Conservation (phyloP, 768 basidiomycete genomes). For the Boletus sp. region DNA sequence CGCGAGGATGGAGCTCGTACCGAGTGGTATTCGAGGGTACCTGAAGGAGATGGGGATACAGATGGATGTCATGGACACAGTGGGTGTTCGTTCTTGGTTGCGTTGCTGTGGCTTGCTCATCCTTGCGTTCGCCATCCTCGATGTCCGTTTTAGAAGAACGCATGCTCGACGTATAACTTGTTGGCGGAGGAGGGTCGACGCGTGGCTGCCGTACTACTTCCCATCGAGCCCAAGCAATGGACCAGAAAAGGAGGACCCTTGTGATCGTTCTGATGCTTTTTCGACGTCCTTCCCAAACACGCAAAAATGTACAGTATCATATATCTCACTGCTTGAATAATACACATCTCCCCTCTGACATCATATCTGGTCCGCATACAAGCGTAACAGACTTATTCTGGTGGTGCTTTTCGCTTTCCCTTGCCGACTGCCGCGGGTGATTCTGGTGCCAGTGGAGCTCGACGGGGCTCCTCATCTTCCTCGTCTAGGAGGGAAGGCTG, state of each 20-base stretch:
- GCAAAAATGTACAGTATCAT: constrained; percentile 16
- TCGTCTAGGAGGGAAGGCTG: constrained; percentile 60
- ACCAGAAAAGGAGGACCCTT: constrained; percentile 21
- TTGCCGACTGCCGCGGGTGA: constrained; percentile 32
- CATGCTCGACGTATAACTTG: constrained; percentile 93
- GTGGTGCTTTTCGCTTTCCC: constrained; percentile 61
- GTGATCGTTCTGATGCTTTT: background rate
- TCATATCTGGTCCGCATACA: background rate
- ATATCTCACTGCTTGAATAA: constrained; percentile 6
- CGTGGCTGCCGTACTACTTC: constrained; percentile 88
- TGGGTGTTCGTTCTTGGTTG: constrained; percentile 33
- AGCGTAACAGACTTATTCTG: constrained; percentile 17
- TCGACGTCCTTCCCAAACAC: background rate
- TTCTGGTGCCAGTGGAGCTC: constrained; percentile 30
- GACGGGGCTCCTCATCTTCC: constrained; percentile 46
- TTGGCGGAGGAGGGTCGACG: constrained; percentile 90
- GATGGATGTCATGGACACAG: constrained; percentile 83
- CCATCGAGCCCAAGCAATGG: constrained; percentile 57
- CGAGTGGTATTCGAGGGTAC: constrained; percentile 60
- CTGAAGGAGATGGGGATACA: constrained; percentile 78
- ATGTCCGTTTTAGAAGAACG: constrained; percentile 61
- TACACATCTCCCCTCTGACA: background rate
- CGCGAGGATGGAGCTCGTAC: constrained; percentile 61
- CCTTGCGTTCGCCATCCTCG: background rate
- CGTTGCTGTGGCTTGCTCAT: background rate